Percentiles rank a stretch among this genome's conserved stretches.
These are phyloP conservation scores for Phylloporus arenicola DNA, from an alignment of 768 basidiomycete species.

Conservation along the genomic window DNA sequence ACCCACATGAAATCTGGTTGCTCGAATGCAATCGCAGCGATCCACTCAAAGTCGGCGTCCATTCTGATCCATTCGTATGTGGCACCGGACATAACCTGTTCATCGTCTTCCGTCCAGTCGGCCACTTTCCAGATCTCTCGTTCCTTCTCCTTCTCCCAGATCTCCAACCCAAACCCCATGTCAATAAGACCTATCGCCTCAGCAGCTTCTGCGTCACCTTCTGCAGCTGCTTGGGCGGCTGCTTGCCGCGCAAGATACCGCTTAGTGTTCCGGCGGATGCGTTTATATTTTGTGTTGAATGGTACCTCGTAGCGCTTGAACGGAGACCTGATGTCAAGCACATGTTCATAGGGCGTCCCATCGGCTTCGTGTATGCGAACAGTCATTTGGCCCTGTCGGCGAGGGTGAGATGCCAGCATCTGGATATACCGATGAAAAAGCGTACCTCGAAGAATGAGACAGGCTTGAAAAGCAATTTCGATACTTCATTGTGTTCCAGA, in stretches of 20 bases:
- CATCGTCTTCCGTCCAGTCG: slow-evolving; percentile 97
- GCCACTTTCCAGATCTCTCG: slow-evolving; percentile 94
- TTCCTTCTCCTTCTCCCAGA: slow-evolving; percentile 95
- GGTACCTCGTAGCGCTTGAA: slow-evolving; percentile 97
- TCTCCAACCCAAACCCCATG: slow-evolving; percentile 87
- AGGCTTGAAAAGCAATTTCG: slow-evolving; percentile 68
- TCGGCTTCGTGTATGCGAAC: slow-evolving; percentile 99
- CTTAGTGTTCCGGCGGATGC: slow-evolving; percentile 91
- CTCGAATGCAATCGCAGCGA: slow-evolving; percentile 85
- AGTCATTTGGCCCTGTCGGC: slow-evolving; percentile 85
- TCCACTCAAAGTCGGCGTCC: slow-evolving; percentile 99
- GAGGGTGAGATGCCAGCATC: slow-evolving; percentile 6
- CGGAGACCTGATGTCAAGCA: slow-evolving; percentile 79
- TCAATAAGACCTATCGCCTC: slow-evolving; percentile 93
- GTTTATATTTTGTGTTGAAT: slow-evolving; percentile 98
- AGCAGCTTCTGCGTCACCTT: slow-evolving; percentile 86
- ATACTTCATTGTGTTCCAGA: slow-evolving; percentile 63
- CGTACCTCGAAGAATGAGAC: slow-evolving; percentile 84
- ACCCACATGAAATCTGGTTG: slow-evolving; percentile 99
- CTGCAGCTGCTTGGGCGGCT: slow-evolving; percentile 87
- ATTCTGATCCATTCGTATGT: slow-evolving; percentile 99
- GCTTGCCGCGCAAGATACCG: slow-evolving; percentile 92
- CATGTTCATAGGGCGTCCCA: slow-evolving; percentile 97
- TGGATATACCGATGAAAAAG: slow-evolving; percentile 1
- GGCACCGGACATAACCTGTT: slow-evolving; percentile 87